phyloP scores from a whole-genome alignment of 768 basidiomycete species.

The Lactarius hatsudake region DNA sequence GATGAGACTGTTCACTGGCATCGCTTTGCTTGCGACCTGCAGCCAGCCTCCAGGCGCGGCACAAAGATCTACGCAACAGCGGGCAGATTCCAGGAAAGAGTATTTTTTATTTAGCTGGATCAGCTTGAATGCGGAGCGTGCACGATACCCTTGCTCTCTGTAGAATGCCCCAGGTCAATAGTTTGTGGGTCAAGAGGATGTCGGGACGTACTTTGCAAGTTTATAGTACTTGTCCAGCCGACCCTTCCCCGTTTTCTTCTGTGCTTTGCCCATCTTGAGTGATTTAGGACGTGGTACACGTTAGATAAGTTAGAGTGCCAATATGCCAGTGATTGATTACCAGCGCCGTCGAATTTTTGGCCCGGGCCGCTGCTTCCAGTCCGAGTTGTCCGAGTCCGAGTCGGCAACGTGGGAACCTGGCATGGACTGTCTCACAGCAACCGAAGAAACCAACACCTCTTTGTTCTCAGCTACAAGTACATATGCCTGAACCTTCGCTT shows the following conservation, averaged over 20 bases:
- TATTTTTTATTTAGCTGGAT: slow-evolving; percentile 99
- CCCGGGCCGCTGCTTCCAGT: not conserved
- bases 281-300: not conserved
- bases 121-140: slow-evolving; percentile 98
- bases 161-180: not conserved
- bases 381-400: not conserved
- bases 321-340: not conserved
- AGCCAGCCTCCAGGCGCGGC: slow-evolving; percentile 99
- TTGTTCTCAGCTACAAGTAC: not conserved
- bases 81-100: slow-evolving; percentile 80
- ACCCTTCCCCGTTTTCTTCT: slow-evolving; percentile 95
- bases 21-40: slow-evolving; percentile 96
- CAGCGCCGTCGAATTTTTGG: not conserved
- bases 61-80: slow-evolving; percentile 96
- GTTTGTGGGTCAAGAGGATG: slow-evolving; percentile 15
- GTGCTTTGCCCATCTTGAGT: slow-evolving; percentile 42
- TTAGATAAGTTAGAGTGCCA: not conserved
- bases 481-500: slow-evolving; percentile 28
- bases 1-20: slow-evolving; percentile 90
- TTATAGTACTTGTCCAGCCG: slow-evolving; percentile 97
- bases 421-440: not conserved
- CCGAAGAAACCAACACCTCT: not conserved
- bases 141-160: slow-evolving; percentile 98
- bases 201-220: slow-evolving; percentile 68
- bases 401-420: not conserved